Base-by-base conservation (phyloP, 441 rosid genomes). In the Syzygium syzygioides region DNA sequence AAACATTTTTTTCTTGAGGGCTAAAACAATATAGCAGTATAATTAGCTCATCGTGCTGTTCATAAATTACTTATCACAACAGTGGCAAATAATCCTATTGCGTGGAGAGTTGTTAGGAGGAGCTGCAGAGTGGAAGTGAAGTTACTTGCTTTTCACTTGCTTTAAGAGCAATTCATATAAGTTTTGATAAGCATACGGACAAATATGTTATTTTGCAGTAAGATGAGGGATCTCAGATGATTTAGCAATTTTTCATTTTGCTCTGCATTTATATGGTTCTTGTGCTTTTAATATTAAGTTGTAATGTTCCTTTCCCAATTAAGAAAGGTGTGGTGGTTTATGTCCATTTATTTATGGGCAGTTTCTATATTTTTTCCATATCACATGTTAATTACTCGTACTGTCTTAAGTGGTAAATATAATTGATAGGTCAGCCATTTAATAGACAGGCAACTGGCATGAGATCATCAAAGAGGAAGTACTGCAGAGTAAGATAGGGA, bases 401-500 rank as follows among this genome's bases (percentile, higher is more conserved):
- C 83, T 2, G n/a, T 53, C 45, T 83, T n/a, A 50, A 80, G 55
- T 84, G 52, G 37, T 76, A 87, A 90, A 64, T 32, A 41, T 55
- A 76, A 87, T 59, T 86, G 48, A 76, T 41, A 85, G 85, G 80
- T 48, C 87, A 83, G 87, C 54, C 89, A 90, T 85, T 80, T 87
- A 89, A 87, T 91, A 97, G 99, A 92, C 95, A 30, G 96, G 98
- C 93, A 95, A 93, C 93, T 96, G 98, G 91, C 98, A 96, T 86
- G 98, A 97, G 76, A 86, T 88, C 85, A 90, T 91, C 85, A 88
- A 95, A 89, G 92, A 89, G 59, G 91, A 88, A 76, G 90, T 80
- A 80, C 89, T 80, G 86, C 89, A 93, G 89, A 87, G 52, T 34
- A 87, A 87, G 87, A 90, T n/a, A 84, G 93, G 92, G 88, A 92